Conservation (phyloP, 495 filamentous ascomycete species). For the Tuber calosporum region DNA sequence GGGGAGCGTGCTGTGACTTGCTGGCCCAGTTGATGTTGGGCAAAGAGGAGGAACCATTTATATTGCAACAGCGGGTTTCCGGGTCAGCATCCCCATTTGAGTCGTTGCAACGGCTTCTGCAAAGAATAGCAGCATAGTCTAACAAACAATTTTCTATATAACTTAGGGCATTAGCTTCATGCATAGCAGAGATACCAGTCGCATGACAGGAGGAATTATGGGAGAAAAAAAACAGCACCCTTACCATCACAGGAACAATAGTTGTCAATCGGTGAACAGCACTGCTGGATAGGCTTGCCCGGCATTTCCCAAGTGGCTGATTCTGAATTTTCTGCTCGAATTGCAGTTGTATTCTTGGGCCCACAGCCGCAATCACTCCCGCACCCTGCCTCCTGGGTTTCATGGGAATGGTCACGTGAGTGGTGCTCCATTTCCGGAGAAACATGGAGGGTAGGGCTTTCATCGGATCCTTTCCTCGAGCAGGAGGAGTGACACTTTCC, state of each 20-base stretch:
- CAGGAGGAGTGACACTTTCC: not conserved
- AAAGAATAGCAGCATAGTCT: constrained; percentile 24
- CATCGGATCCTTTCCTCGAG: not conserved
- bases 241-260: constrained; percentile 27
- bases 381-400: not conserved
- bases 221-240: not conserved
- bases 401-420: not conserved
- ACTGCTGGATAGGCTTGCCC: not conserved
- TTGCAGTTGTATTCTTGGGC: not conserved
- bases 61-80: constrained; percentile 7
- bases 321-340: not conserved
- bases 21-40: not conserved
- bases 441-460: not conserved
- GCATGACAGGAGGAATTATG: not conserved
- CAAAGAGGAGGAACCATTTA: not conserved
- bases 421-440: not conserved
- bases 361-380: not conserved
- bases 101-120: constrained; percentile 9
- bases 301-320: not conserved
- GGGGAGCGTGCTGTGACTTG: constrained; percentile 6
- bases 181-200: not conserved
- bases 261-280: not conserved
- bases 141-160: constrained; percentile 17
- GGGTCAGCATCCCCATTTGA: constrained; percentile 12
- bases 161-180: constrained; percentile 5